Conservation (phyloP, 805 yeast species). For the Pichia cephalocereana region DNA sequence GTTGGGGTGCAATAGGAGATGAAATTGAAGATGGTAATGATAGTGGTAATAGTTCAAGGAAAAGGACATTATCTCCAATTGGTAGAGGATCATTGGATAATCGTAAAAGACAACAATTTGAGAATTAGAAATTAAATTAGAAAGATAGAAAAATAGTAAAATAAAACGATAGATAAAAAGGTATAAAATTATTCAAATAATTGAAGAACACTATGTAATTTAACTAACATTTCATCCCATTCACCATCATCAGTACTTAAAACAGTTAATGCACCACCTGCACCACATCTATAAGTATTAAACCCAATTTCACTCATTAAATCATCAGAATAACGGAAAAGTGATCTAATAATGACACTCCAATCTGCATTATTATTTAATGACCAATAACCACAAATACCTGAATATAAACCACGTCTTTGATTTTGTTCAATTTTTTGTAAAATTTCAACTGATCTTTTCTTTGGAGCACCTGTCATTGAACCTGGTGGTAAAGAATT, state of each 20-base stretch:
- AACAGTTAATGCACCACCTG: conserved; percentile 97
- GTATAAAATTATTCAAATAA: conserved; percentile 34
- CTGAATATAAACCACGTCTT: conserved; percentile 83
- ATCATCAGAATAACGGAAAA: conserved; percentile 56
- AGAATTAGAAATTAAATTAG: conserved; percentile 19
- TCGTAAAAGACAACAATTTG: conserved; percentile 24
- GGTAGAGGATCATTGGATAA: conserved; percentile 26
- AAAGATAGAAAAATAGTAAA: too few relatives aligned
- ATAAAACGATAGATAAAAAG: too few relatives aligned
- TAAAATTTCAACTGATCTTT: conserved; percentile 78
- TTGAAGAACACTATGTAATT: conserved; percentile 71
- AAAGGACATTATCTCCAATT: conserved; percentile 10
- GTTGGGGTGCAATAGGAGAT: conserved; percentile 41
- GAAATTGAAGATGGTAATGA: background rate
- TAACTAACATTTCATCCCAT: conserved; percentile 84
- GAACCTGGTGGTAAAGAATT: conserved; percentile 94
- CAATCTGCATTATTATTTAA: conserved; percentile 82
- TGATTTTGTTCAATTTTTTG: conserved; percentile 46
- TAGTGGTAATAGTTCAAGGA: background rate
- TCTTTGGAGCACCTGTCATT: conserved; percentile 99
- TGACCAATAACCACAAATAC: conserved; percentile 95
- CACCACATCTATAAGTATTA: conserved; percentile 76
- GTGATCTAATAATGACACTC: conserved; percentile 89
- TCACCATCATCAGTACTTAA: conserved; percentile 77
- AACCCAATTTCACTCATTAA: conserved; percentile 10